These are phyloP conservation scores for Circinella minor DNA, from an alignment of 371 early-diverging fungal genomes.

Conservation along the genomic window DNA sequence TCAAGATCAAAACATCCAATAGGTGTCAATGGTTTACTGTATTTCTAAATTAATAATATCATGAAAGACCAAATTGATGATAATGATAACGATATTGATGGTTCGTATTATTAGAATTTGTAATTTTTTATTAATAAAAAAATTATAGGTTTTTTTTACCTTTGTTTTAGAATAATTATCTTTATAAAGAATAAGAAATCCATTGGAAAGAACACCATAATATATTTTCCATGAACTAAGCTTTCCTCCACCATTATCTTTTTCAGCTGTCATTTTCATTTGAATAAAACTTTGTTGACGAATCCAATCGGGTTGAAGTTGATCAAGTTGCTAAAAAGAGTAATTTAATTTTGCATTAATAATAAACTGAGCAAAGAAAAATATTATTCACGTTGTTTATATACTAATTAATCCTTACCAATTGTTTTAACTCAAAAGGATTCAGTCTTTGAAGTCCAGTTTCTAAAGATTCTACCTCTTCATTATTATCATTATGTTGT, in stretches of 20 bases:
- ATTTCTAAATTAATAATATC: constrained; percentile 24
- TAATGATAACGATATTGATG: not conserved
- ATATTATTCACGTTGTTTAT: too few relatives aligned
- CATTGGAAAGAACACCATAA: constrained; percentile 46
- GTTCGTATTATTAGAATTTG: not conserved
- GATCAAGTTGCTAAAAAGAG: constrained; percentile 35
- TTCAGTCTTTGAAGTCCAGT: constrained; percentile 26
- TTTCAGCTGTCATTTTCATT: constrained; percentile 55
- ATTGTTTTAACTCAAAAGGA: constrained; percentile 36
- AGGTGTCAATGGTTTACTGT: constrained; percentile 38
- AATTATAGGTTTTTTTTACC: constrained; percentile 21
- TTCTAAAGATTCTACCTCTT: constrained; percentile 18
- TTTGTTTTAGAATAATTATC: constrained; percentile 39
- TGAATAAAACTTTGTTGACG: constrained; percentile 48
- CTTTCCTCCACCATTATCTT: constrained; percentile 49
- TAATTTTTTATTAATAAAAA: too few relatives aligned
- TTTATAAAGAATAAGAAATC: constrained; percentile 48
- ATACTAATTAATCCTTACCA: constrained; percentile 24
- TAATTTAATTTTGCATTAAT: too few relatives aligned
- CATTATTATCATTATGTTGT: not conserved
- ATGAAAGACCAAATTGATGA: not conserved
- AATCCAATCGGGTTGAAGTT: constrained; percentile 40
- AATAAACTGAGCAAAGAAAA: too few relatives aligned
- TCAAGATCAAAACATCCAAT: constrained; percentile 55
- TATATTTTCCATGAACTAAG: constrained; percentile 55